A percentile compares a stretch with the other conserved stretches of the same genome.
Evolutionary conservation across 164 flowering plant species (phyloP).

Genomic region (Dillenia turbinata): DNA sequence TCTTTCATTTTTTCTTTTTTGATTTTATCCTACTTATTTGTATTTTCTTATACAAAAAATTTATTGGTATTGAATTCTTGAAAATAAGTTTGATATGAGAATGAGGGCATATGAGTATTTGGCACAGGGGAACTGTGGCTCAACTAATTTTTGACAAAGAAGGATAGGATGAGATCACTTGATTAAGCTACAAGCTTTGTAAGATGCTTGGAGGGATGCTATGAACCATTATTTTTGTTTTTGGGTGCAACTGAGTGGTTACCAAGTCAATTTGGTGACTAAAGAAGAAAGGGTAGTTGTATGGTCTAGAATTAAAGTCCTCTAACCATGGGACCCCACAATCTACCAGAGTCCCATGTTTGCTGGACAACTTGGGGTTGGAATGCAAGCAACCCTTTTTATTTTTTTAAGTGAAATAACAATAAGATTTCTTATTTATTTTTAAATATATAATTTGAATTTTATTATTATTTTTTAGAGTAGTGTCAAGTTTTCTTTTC

Average conservation of each 20-base stretch:
- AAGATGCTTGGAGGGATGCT: slow-evolving; percentile 18
- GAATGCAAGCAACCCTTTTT: not conserved
- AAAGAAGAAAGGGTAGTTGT: slow-evolving; percentile 5
- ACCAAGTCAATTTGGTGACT: slow-evolving; percentile 4
- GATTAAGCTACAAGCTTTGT: slow-evolving; percentile 9
- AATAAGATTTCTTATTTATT: too few species aligned
- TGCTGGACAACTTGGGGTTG: not conserved
- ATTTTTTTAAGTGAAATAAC: too few species aligned
- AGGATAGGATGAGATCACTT: slow-evolving; percentile 1
- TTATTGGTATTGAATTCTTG: too few species aligned
- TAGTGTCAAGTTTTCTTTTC: too few species aligned
- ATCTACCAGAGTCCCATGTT: not conserved
- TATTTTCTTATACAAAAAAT: too few species aligned
- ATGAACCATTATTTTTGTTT: slow-evolving; percentile 4
- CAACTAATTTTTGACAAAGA: not conserved
- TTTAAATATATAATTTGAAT: too few species aligned
- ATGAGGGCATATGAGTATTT: not conserved
- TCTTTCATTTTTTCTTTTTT: too few species aligned
- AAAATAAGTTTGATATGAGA: too few species aligned
- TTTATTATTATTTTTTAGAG: too few species aligned
- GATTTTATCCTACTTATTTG: too few species aligned
- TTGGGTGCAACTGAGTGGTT: slow-evolving; percentile 3
- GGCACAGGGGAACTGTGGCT: too few species aligned
- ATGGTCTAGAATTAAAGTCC: slow-evolving; percentile 14
- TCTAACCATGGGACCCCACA: not conserved